A percentile compares a stretch with the other conserved stretches of the same genome.
Conservation (phyloP, 768 basidiomycete genomes). For the Austroboletus eburneus region DNA sequence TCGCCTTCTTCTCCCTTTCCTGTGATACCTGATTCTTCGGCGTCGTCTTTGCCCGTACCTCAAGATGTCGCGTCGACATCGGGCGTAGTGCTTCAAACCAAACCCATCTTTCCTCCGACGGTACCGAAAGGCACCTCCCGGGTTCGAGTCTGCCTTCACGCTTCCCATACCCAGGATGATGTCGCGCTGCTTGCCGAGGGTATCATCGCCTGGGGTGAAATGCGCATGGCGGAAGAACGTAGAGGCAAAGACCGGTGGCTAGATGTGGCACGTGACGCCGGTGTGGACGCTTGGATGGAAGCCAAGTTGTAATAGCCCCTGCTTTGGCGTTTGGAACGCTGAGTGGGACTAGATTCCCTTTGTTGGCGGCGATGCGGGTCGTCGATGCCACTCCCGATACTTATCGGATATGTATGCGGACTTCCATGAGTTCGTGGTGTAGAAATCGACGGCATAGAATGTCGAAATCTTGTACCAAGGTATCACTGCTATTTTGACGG, state of each 20-base stretch:
- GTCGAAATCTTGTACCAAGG: too few relatives aligned
- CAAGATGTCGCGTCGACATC: not conserved
- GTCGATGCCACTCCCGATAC: too few relatives aligned
- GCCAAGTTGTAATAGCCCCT: conserved; percentile 24
- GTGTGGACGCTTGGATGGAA: conserved; percentile 27
- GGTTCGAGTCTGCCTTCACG: conserved; percentile 85
- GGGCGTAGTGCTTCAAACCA: conserved; percentile 52
- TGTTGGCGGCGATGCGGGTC: too few relatives aligned
- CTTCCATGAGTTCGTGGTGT: too few relatives aligned
- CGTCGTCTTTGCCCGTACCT: not conserved
- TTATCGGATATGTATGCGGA: too few relatives aligned
- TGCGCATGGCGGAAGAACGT: conserved; percentile 7
- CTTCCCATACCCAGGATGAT: conserved; percentile 63
- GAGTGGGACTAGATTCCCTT: too few relatives aligned
- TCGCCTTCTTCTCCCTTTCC: not conserved
- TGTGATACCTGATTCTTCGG: not conserved
- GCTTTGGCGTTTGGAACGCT: too few relatives aligned
- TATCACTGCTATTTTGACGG: too few relatives aligned
- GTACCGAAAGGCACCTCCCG: conserved; percentile 84
- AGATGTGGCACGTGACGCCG: conserved; percentile 10
- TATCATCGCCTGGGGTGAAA: conserved; percentile 38
- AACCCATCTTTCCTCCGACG: conserved; percentile 82
- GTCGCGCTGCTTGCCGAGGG: conserved; percentile 53
- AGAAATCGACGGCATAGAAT: too few relatives aligned
- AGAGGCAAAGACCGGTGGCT: conserved; percentile 7